Evolutionary conservation across 345 rosid genomes (phyloP).

Genomic region (Geranium brycei): DNA sequence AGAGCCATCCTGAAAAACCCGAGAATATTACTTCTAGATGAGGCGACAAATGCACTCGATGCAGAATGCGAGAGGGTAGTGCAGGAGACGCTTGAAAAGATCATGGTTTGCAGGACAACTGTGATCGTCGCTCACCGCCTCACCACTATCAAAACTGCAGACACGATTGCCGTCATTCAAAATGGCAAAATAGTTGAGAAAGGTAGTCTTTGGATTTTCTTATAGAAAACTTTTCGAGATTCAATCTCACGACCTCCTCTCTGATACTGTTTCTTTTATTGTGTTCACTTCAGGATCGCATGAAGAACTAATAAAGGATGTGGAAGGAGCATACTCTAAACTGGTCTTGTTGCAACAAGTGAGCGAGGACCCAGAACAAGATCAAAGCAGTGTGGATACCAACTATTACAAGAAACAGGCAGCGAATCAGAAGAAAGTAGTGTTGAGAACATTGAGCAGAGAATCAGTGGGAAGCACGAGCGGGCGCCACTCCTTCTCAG

Average conservation of each 20-base stretch:
- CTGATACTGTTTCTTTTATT: background rate
- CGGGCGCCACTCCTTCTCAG: conserved; percentile 42
- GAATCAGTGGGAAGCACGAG: conserved; percentile 57
- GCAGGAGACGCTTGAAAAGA: conserved; percentile 71
- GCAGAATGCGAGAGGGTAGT: conserved; percentile 80
- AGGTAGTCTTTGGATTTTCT: conserved; percentile 25
- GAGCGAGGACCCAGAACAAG: conserved; percentile 26
- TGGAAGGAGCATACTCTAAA: conserved; percentile 74
- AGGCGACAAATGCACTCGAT: conserved; percentile 87
- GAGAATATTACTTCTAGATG: conserved; percentile 59
- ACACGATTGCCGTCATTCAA: conserved; percentile 64
- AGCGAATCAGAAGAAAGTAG: conserved; percentile 23
- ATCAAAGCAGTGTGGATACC: conserved; percentile 12
- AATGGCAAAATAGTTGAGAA: conserved; percentile 70
- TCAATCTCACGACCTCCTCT: background rate
- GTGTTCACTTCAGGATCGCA: conserved; percentile 38
- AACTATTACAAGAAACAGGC: conserved; percentile 8
- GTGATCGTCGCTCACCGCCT: conserved; percentile 75
- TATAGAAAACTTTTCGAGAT: too few relatives aligned
- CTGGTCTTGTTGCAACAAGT: conserved; percentile 65
- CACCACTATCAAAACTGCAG: conserved; percentile 66
- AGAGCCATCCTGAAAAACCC: conserved; percentile 83
- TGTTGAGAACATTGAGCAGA: conserved; percentile 33
- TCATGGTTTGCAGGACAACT: conserved; percentile 66
- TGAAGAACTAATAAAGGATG: conserved; percentile 44